Base-by-base conservation (phyloP, 352 stramenopile genomes). In the Globisporangium parvum region DNA sequence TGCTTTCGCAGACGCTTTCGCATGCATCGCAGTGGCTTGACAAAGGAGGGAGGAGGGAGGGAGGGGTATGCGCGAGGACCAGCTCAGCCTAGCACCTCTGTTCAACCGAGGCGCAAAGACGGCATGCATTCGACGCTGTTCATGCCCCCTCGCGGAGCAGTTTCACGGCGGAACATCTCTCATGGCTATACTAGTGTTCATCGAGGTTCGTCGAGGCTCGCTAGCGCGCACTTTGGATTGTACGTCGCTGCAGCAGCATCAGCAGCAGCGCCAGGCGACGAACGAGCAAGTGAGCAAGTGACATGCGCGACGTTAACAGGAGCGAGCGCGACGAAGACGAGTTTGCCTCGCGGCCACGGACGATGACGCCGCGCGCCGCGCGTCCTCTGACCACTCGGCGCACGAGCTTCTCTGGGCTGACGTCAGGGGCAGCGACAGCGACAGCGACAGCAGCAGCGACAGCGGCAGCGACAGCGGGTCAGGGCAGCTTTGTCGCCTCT, bases 401-500 rank as follows among this genome's bases (percentile, higher is more conserved):
- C 21, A 33, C 42, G 41, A 53, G 53, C 31, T 42, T 51, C 28
- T 46, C 53, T 14, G 51, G 33, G 14, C 28, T 56, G 15, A 35
- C 35, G 18, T 54, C 49, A 14, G 31, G n/a, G 11, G 41, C 14
- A 44, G 5, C 39, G 2, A 9, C 39, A n/a, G 17, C 39, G 20
- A 14, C 39, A 5, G 10, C 54, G 12, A 46, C 39, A 44, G 39
- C 39, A 20, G 15, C 39, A n/a, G 39, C 14, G 1, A 9, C 39
- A 44, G 20, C 39, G 20, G 14, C 14, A 12, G 11, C 46, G 2
- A 8, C 39, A 44, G 39, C 39, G 9, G 17, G 45, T 2, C 69
- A 80, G 64, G 71, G 66, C 42, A 67, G 62, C 49, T 83, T 85
- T 55, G 70, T 86, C 37, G 60, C 73, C 35, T 63, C 73, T 6